Evolutionary conservation across 2,329 filamentous ascomycete genomes (phyloP).

Genomic region (Cyphellophora europaea): DNA sequence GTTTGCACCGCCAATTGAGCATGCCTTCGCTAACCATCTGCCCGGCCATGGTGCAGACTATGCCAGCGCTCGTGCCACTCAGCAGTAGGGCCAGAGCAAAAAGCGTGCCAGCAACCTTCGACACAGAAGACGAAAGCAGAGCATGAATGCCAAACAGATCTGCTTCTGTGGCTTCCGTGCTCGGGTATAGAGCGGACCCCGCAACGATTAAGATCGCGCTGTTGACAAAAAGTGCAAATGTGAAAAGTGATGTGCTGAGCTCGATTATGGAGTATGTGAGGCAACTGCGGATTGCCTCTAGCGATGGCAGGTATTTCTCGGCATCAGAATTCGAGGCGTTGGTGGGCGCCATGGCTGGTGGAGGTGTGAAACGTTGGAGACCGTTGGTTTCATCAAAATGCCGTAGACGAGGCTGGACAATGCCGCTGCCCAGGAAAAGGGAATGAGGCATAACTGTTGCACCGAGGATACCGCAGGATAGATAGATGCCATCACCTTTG

Average conservation of each 20-base stretch:
- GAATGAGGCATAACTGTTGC: conserved; percentile 52
- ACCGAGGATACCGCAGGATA: conserved; percentile 43
- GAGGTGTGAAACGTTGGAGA: too few relatives aligned
- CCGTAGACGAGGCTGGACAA: conserved; percentile 45
- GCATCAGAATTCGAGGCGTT: conserved; percentile 18
- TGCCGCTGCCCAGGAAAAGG: conserved; percentile 47
- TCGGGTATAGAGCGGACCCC: conserved; percentile 63
- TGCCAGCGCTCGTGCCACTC: conserved; percentile 70
- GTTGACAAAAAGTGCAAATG: conserved; percentile 78
- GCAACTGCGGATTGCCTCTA: conserved; percentile 62
- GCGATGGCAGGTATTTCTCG: conserved; percentile 58
- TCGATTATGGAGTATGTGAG: conserved; percentile 66
- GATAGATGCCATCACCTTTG: conserved; percentile 44
- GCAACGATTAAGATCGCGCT: conserved; percentile 73
- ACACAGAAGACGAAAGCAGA: conserved; percentile 59
- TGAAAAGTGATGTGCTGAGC: conserved; percentile 63
- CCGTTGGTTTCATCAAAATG: conserved; percentile 33
- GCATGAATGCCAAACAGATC: conserved; percentile 78
- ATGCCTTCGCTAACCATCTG: conserved; percentile 86
- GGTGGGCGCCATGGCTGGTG: too few relatives aligned
- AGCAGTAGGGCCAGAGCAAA: conserved; percentile 75
- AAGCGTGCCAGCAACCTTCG: conserved; percentile 66
- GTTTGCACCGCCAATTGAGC: conserved; percentile 61
- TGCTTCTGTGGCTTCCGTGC: conserved; percentile 52
- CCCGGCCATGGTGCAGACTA: conserved; percentile 73